Evolutionary conservation across 441 rosid species (phyloP), one percentile per base, ranked within the genome.

Genomic region (Populus hybrid): DNA sequence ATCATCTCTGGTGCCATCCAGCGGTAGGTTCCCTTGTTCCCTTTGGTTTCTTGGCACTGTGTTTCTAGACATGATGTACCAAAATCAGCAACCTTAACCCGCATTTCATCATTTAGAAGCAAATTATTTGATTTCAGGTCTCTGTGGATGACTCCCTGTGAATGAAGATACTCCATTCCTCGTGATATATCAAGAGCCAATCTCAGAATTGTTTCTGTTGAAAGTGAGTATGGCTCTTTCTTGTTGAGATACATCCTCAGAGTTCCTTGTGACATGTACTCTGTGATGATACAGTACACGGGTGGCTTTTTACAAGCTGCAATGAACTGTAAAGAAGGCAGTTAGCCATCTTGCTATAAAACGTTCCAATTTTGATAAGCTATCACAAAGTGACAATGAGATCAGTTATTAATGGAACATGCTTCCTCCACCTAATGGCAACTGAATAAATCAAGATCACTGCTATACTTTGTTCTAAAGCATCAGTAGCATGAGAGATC

Each of bases 1-100:
- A 93, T 91, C 99, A 94, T 93, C 86, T 94, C 98, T 0, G 98
- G 97, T 0, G 98, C 98, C 98, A 90, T 93, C 98, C 98, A 94
- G 18, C 99, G 89, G 77, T 95, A 95, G 7, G 98, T 95, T 80
- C 99, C 99, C 90, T 88, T 92, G 84, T 95, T 95, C 24, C 99
- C 99, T 77, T 95, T 95, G 36, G 90, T 84, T 72, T 95, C 94
- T 9, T 73, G 87, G 82, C 98, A 95, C 84, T 93, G 99, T 3
- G 97, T 93, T 81, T 95, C 99, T 5, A 95, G 89, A 68, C 99
- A 93, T 0, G 99, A 95, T 12, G 99, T 95, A 10, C 98, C 98
- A 68, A 93, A 95, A 85, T 95, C 99, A 2, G 96, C 99, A 36
- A 95, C 99, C 86, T 95, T 92, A 20, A 93, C 99, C 61, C 98